These are phyloP conservation scores for Clitopilus passeckerianus DNA, from an alignment of 768 basidiomycete species.

Conservation along the genomic window DNA sequence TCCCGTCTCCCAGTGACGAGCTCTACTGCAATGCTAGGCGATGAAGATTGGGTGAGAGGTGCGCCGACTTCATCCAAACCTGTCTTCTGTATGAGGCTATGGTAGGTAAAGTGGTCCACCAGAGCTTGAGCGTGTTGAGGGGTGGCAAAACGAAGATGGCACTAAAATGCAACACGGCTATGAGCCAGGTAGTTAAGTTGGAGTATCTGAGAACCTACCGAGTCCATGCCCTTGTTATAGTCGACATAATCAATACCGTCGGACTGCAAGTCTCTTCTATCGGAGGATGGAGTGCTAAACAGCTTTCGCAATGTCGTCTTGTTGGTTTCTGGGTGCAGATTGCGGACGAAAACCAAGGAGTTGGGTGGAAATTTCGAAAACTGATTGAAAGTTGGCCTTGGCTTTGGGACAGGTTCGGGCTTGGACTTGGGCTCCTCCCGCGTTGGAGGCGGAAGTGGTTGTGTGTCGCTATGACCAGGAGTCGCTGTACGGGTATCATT, in stretches of 20 bases:
- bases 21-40: constrained; percentile 40
- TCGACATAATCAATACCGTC: constrained; percentile 72
- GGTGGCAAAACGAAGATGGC: constrained; percentile 63
- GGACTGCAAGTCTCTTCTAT: constrained; percentile 1
- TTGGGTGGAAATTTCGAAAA: constrained; percentile 50
- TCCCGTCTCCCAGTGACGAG: constrained; percentile 60
- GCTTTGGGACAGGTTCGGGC: background rate
- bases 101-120: constrained; percentile 34
- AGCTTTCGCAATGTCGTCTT: constrained; percentile 71
- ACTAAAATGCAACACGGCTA: constrained; percentile 40
- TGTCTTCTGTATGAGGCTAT: constrained; percentile 32
- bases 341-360: constrained; percentile 67
- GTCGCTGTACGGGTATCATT: constrained; percentile 19
- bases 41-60: background rate
- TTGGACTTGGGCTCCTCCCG: background rate
- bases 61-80: constrained; percentile 55
- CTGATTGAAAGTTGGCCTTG: constrained; percentile 9
- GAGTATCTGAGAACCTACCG: constrained; percentile 35
- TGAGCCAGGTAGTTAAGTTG: background rate
- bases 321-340: constrained; percentile 72
- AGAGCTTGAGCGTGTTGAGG: constrained; percentile 41
- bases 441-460: background rate
- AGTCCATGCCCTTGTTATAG: constrained; percentile 72
- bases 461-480: background rate
- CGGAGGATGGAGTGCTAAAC: constrained; percentile 39